These are phyloP conservation scores for Hypoxylon trugodes DNA, from an alignment of 495 filamentous ascomycete genomes.

Conservation along the genomic window DNA sequence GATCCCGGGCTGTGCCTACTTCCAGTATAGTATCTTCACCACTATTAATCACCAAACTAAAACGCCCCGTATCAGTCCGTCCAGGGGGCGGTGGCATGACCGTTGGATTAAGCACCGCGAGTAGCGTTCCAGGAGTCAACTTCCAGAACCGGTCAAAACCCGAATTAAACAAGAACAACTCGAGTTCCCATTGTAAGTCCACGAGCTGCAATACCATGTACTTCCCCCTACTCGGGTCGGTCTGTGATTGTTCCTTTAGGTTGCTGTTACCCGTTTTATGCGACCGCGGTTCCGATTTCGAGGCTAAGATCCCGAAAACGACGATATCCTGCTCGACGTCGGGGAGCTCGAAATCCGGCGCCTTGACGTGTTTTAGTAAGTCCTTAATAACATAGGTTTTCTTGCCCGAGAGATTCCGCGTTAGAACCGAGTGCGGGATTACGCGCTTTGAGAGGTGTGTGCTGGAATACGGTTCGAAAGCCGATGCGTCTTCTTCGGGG, in stretches of 20 bases:
- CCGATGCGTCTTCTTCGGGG: slow-evolving; percentile 51
- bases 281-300: slow-evolving; percentile 80
- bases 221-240: slow-evolving; percentile 67
- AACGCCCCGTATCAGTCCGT: slow-evolving; percentile 77
- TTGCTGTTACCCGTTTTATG: slow-evolving; percentile 66
- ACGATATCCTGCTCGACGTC: slow-evolving; percentile 87
- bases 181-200: slow-evolving; percentile 89
- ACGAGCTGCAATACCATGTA: slow-evolving; percentile 92
- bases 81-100: slow-evolving; percentile 84
- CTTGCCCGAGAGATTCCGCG: slow-evolving; percentile 77
- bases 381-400: slow-evolving; percentile 81
- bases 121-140: slow-evolving; percentile 80
- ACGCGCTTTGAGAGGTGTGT: slow-evolving; percentile 84
- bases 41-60: slow-evolving; percentile 81
- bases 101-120: slow-evolving; percentile 92
- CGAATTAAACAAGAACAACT: slow-evolving; percentile 89
- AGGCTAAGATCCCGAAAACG: slow-evolving; percentile 84
- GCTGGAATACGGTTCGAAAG: slow-evolving; percentile 86
- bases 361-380: slow-evolving; percentile 80
- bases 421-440: slow-evolving; percentile 81
- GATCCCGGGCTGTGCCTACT: slow-evolving; percentile 82
- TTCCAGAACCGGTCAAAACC: slow-evolving; percentile 94
- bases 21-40: slow-evolving; percentile 91
- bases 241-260: slow-evolving; percentile 35
- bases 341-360: slow-evolving; percentile 84